phyloP scores from a whole-genome alignment of 495 filamentous ascomycete genomes.

The Parathielavia appendiculata region DNA sequence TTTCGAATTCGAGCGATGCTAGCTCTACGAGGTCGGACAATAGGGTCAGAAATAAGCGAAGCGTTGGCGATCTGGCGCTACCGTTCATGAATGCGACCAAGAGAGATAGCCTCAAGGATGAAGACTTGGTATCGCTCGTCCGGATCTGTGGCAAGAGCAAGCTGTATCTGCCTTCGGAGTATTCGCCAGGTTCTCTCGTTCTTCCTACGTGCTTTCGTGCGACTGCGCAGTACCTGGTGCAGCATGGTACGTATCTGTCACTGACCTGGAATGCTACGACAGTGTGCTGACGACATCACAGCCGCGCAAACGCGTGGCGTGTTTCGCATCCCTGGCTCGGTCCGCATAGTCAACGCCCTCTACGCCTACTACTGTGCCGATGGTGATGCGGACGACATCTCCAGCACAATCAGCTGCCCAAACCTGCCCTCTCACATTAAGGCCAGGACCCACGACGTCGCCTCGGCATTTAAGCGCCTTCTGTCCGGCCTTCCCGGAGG shows the following conservation, averaged over 20 bases:
- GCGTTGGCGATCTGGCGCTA: slow-evolving; percentile 48
- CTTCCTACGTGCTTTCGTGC: slow-evolving; percentile 74
- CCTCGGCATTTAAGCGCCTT: slow-evolving; percentile 65
- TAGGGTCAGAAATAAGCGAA: slow-evolving; percentile 38
- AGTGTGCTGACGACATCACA: slow-evolving; percentile 24
- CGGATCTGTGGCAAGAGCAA: slow-evolving; percentile 69
- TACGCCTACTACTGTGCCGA: slow-evolving; percentile 60
- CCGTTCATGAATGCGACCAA: slow-evolving; percentile 43
- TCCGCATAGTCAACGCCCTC: slow-evolving; percentile 48
- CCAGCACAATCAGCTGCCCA: slow-evolving; percentile 50
- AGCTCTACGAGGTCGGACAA: slow-evolving; percentile 30
- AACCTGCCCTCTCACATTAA: slow-evolving; percentile 52
- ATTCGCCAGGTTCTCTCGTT: slow-evolving; percentile 57
- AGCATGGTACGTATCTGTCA: slow-evolving; percentile 51
- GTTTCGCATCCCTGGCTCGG: slow-evolving; percentile 61
- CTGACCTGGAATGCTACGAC: not conserved
- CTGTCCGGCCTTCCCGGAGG: slow-evolving; percentile 67
- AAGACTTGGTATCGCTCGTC: slow-evolving; percentile 58
- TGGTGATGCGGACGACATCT: slow-evolving; percentile 41
- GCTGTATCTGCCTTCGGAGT: slow-evolving; percentile 60
- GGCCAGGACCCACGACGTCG: slow-evolving; percentile 60
- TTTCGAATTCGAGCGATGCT: slow-evolving; percentile 23
- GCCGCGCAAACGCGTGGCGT: slow-evolving; percentile 50
- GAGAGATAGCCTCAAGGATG: slow-evolving; percentile 56
- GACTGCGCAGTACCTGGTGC: slow-evolving; percentile 58